Base-by-base conservation (phyloP, 2,329 filamentous ascomycete genomes). In the Fusarium buharicum region DNA sequence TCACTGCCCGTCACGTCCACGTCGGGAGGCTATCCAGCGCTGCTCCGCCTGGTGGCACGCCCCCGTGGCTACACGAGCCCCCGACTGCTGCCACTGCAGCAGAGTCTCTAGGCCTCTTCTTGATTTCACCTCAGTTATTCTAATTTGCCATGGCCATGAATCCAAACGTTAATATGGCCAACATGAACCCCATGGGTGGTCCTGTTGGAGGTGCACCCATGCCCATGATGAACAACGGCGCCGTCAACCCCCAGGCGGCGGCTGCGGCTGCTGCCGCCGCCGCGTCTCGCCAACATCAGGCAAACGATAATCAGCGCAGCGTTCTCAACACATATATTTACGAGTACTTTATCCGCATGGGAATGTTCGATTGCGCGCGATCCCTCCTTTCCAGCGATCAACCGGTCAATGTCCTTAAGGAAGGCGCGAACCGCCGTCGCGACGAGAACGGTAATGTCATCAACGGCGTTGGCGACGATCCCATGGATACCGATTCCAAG, bases 261-360 rank as follows among this genome's bases (percentile, higher is more conserved):
- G 71, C 69, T 39, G 73, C 70, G 38, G 69, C 72, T 40, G 73
- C 70, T 24, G 67, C 71, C 36, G 70, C 72, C 43, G 72, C 71
- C 48, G 71, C 72, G 46, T 70, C 59, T 64, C 69, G 68, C 55
- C 78, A 80, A 55, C 76, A 79, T 61, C 78, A 76, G 64, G 75
- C 76, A 59, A 80, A 76, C 64, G 79, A 82, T 44, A 75, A 73
- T 59, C 81, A 79, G 67, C 85, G 84, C 64, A 79, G 82, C 44
- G 78, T 87, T 57, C 83, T 95, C 47, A 93, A 94, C 78, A 94
- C 91, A 17, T 93, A 93, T 75, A 95, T 95, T 67, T 95, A 94
- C 82, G 91, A 95, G 73, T 94, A 95, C 75, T 94, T 98, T 66
- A 81, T 97, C 66, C 92, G 91, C 72, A 90, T 92, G 75, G 85